Evolutionary conservation across 306 rosid species (phyloP).

Genomic region (Prunus armeniaca): DNA sequence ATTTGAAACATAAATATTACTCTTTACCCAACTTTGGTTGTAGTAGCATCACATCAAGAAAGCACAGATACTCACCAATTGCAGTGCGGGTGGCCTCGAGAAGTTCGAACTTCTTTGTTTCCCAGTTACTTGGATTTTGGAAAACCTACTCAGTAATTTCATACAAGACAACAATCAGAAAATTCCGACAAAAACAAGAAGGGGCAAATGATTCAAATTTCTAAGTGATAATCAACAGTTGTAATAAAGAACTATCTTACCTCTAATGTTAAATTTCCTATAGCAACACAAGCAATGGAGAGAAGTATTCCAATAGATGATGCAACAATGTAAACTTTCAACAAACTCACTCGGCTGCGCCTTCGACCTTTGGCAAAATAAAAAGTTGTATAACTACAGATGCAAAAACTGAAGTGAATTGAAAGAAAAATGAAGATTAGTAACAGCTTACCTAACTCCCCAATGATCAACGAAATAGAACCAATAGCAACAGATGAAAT

Average conservation of each 20-base stretch:
- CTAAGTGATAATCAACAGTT: neutral
- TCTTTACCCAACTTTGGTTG: neutral
- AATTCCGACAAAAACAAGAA: neutral
- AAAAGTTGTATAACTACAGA: neutral
- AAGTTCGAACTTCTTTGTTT: constrained; percentile 28
- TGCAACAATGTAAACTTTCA: constrained; percentile 50
- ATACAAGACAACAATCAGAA: neutral
- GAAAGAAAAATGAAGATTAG: neutral
- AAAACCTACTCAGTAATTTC: constrained; percentile 30
- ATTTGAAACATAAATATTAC: neutral
- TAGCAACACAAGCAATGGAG: constrained; percentile 37
- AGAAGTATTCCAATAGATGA: constrained; percentile 42
- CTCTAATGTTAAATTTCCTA: constrained; percentile 46
- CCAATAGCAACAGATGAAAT: constrained; percentile 44
- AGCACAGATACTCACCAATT: constrained; percentile 25
- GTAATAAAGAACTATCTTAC: constrained; percentile 31
- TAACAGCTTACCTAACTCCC: constrained; percentile 55
- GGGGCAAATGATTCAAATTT: neutral
- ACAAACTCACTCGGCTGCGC: constrained; percentile 50
- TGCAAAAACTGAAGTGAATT: neutral
- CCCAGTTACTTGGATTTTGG: constrained; percentile 32
- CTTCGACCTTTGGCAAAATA: constrained; percentile 61
- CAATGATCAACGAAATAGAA: constrained; percentile 43
- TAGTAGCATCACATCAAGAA: neutral
- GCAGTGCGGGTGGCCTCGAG: constrained; percentile 18